Evolutionary conservation across 352 stramenopile species (phyloP).

Genomic region (Phytophthora melonis): DNA sequence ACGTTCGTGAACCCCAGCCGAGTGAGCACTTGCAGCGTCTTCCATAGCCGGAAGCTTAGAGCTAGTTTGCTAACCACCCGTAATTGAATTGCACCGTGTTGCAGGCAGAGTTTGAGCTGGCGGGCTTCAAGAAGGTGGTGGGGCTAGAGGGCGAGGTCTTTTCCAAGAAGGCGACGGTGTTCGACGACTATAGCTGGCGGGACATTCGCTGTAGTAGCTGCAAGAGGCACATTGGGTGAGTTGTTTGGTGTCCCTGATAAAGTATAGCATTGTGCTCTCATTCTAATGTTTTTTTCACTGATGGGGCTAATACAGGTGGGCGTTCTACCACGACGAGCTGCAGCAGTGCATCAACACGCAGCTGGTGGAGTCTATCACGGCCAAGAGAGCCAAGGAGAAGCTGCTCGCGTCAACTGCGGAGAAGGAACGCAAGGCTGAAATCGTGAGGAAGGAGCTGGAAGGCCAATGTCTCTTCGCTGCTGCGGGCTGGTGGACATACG

Average conservation of each 20-base stretch:
- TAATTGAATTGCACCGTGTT: neutral
- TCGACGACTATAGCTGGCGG: slow-evolving; percentile 86
- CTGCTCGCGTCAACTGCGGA: slow-evolving; percentile 43
- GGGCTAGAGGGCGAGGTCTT: slow-evolving; percentile 69
- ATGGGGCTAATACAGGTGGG: slow-evolving; percentile 55
- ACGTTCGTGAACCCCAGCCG: slow-evolving; percentile 82
- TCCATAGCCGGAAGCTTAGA: neutral
- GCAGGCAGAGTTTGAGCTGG: slow-evolving; percentile 83
- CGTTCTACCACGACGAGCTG: slow-evolving; percentile 84
- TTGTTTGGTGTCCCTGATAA: neutral
- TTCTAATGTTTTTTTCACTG: neutral
- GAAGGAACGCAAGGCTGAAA: slow-evolving; percentile 44
- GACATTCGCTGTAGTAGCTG: slow-evolving; percentile 79
- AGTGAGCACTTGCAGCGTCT: slow-evolving; percentile 36
- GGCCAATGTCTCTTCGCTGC: slow-evolving; percentile 66
- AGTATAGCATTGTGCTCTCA: neutral
- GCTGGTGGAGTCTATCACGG: slow-evolving; percentile 60
- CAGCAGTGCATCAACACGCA: slow-evolving; percentile 75
- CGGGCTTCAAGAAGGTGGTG: slow-evolving; percentile 69
- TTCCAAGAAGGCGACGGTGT: slow-evolving; percentile 81
- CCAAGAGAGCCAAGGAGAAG: slow-evolving; percentile 51
- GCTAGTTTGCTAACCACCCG: neutral
- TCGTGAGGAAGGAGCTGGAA: slow-evolving; percentile 64
- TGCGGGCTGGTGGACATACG: slow-evolving; percentile 87
- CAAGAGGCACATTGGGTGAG: slow-evolving; percentile 79